phyloP scores from a whole-genome alignment of 2,329 filamentous ascomycete species.

The Aspergillus proliferans region DNA sequence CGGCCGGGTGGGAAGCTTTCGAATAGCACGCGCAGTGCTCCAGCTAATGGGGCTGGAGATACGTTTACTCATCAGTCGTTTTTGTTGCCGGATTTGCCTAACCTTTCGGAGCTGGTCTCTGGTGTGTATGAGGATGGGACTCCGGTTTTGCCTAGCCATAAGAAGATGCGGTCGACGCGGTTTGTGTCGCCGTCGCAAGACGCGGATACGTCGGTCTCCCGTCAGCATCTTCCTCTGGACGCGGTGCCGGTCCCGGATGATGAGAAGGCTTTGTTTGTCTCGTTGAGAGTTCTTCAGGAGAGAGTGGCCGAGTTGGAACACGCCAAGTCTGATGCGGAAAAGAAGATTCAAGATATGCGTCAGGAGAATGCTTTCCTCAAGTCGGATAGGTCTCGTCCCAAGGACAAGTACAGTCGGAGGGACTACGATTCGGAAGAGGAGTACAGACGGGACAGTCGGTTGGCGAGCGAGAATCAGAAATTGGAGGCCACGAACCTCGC shows the following conservation, averaged over 20 bases:
- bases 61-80: slow-evolving; percentile 55
- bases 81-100: slow-evolving; percentile 54
- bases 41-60: slow-evolving; percentile 27
- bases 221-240: slow-evolving; percentile 45
- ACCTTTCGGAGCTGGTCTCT: slow-evolving; percentile 57
- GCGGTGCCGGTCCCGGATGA: slow-evolving; percentile 54
- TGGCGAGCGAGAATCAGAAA: slow-evolving; percentile 33
- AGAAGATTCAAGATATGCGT: slow-evolving; percentile 46
- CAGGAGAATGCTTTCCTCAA: slow-evolving; percentile 48
- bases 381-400: slow-evolving; percentile 33
- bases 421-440: slow-evolving; percentile 41
- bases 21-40: slow-evolving; percentile 17
- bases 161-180: slow-evolving; percentile 46
- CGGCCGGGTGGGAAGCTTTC: slow-evolving; percentile 19
- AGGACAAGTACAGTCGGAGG: slow-evolving; percentile 32
- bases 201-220: slow-evolving; percentile 25
- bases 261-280: slow-evolving; percentile 58
- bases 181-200: slow-evolving; percentile 46
- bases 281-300: slow-evolving; percentile 53
- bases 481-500: slow-evolving; percentile 50
- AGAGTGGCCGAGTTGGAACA: slow-evolving; percentile 52
- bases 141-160: slow-evolving; percentile 48
- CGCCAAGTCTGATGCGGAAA: slow-evolving; percentile 48
- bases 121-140: slow-evolving; percentile 54
- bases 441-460: slow-evolving; percentile 26